phyloP scores from a whole-genome alignment of 768 basidiomycete species.

The Suillus lakei region DNA sequence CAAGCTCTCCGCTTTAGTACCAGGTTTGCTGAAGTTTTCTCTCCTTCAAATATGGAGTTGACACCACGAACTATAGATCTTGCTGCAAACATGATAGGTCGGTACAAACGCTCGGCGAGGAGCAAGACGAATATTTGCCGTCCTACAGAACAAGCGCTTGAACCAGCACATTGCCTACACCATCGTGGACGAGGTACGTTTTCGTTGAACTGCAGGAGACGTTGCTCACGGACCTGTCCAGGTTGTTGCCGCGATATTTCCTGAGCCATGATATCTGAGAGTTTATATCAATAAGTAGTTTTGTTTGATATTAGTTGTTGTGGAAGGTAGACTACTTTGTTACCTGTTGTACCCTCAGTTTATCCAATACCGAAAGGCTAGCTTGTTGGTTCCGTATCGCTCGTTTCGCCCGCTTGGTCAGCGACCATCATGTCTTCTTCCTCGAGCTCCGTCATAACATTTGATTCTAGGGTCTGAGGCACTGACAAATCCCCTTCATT shows the following conservation, averaged over 20 bases:
- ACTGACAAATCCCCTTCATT: constrained; percentile 7
- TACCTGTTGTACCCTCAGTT: not conserved
- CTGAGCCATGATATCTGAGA: constrained; percentile 40
- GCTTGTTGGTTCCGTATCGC: not conserved
- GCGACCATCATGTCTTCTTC: not conserved
- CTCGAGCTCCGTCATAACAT: not conserved
- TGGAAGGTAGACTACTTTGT: constrained; percentile 1
- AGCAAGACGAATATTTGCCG: constrained; percentile 90
- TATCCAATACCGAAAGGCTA: not conserved
- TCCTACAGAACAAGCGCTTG: constrained; percentile 91
- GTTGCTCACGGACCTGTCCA: constrained; percentile 25
- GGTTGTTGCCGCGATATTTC: constrained; percentile 66
- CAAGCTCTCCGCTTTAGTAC: constrained; percentile 89
- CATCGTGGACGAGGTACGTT: constrained; percentile 84
- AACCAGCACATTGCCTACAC: constrained; percentile 93
- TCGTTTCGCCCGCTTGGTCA: not conserved
- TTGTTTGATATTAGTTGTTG: not conserved
- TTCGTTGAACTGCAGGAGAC: too few species aligned
- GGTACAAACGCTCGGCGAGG: constrained; percentile 93
- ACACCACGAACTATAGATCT: constrained; percentile 58
- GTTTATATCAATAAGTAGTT: not conserved
- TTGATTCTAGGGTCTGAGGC: constrained; percentile 1
- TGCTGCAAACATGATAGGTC: constrained; percentile 98
- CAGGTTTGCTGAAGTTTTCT: constrained; percentile 57
- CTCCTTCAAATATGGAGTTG: constrained; percentile 1